These are phyloP conservation scores for Houttuynia cordata DNA, from an alignment of 164 flowering plant genomes.

Conservation along the genomic window DNA sequence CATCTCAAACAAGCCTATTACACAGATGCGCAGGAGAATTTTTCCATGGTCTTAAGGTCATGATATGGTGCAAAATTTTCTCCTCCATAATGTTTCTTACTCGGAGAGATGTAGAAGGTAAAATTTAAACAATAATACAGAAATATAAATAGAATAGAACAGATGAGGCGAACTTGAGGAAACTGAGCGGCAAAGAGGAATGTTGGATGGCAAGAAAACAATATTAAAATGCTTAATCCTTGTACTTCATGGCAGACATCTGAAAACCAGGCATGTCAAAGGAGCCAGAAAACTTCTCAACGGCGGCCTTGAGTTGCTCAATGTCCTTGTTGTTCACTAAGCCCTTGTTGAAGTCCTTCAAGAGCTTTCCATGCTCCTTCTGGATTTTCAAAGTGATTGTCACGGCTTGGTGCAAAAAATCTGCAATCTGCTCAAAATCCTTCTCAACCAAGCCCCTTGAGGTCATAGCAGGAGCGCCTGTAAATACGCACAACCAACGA, in stretches of 20 bases:
- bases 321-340: constrained; percentile 88
- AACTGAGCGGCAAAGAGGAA: no score
- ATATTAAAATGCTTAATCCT: constrained; percentile 31
- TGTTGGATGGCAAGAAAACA: no score
- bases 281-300: constrained; percentile 77
- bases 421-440: constrained; percentile 97
- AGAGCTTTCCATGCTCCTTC: constrained; percentile 79
- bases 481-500: background rate
- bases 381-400: constrained; percentile 66
- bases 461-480: constrained; percentile 99
- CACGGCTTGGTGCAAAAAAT: constrained; percentile 91
- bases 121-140: no score
- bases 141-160: no score
- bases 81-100: no score
- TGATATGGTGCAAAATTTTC: no score
- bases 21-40: no score
- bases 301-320: constrained; percentile 73
- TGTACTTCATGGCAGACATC: constrained; percentile 83
- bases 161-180: no score
- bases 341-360: constrained; percentile 99
- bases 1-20: no score
- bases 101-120: no score
- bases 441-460: constrained; percentile 96
- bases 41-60: no score
- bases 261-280: constrained; percentile 97